Evolutionary conservation across 2,329 filamentous ascomycete genomes (phyloP).

Genomic region (Penicillium griseofulvum): DNA sequence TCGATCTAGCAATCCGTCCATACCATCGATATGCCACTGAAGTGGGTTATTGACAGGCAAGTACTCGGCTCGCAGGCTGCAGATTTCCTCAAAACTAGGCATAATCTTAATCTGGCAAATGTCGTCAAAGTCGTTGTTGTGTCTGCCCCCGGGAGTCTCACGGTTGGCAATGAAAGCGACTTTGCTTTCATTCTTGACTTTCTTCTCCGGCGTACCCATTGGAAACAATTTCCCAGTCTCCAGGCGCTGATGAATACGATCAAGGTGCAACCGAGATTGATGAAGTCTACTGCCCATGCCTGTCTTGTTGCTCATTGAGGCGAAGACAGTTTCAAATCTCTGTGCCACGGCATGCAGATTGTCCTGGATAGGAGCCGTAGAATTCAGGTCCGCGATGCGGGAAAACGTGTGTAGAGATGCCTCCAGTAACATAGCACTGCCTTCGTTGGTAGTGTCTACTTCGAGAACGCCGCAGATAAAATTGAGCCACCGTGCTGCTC

Average conservation of each 20-base stretch:
- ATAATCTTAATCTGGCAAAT: constrained; percentile 36
- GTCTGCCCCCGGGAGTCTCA: constrained; percentile 30
- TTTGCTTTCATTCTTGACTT: neutral
- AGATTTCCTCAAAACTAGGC: constrained; percentile 38
- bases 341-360: constrained; percentile 16
- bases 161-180: constrained; percentile 12
- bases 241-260: constrained; percentile 20
- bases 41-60: constrained; percentile 32
- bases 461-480: constrained; percentile 25
- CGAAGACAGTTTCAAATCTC: constrained; percentile 17
- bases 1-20: constrained; percentile 32
- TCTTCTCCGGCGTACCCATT: neutral
- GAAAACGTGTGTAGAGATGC: constrained; percentile 25
- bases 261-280: constrained; percentile 16
- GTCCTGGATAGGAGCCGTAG: constrained; percentile 36
- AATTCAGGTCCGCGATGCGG: constrained; percentile 38
- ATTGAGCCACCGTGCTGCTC: constrained; percentile 37
- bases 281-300: constrained; percentile 11
- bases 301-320: constrained; percentile 6
- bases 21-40: constrained; percentile 28
- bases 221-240: constrained; percentile 19
- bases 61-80: constrained; percentile 28
- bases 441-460: neutral
- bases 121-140: constrained; percentile 39
- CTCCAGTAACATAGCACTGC: constrained; percentile 16